These are phyloP conservation scores for Xylariales sp. DNA, from an alignment of 2,329 filamentous ascomycete species.

Conservation along the genomic window DNA sequence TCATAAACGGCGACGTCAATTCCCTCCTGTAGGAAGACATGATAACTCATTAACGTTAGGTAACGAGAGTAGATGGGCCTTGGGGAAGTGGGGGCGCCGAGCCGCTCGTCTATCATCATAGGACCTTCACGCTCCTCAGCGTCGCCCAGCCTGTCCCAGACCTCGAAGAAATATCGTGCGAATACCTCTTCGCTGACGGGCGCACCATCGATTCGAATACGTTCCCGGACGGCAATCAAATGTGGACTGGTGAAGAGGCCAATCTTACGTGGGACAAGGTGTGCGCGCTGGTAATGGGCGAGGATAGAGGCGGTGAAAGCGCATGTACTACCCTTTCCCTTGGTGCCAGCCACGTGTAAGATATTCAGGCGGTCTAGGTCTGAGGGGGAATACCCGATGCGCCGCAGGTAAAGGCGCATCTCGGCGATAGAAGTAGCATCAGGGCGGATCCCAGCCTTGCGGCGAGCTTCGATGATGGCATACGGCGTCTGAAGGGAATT, in stretches of 20 bases:
- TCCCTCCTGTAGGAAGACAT: conserved; percentile 72
- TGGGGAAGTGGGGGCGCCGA: conserved; percentile 50
- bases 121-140: conserved; percentile 48
- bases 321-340: conserved; percentile 80
- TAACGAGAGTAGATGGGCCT: conserved; percentile 70
- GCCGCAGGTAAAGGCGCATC: conserved; percentile 81
- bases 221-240: conserved; percentile 73
- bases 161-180: conserved; percentile 74
- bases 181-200: conserved; percentile 70
- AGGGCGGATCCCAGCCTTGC: conserved; percentile 77
- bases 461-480: conserved; percentile 80
- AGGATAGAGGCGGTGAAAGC: conserved; percentile 75
- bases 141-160: conserved; percentile 68
- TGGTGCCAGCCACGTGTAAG: conserved; percentile 79
- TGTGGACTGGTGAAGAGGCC: conserved; percentile 78
- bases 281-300: conserved; percentile 57
- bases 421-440: conserved; percentile 78
- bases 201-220: conserved; percentile 70
- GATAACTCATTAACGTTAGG: conserved; percentile 58
- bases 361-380: conserved; percentile 73
- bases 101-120: conserved; percentile 46
- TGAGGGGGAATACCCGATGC: conserved; percentile 76
- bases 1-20: conserved; percentile 74
- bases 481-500: conserved; percentile 94
- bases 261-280: conserved; percentile 56